Evolutionary conservation across 140 eudicot species (phyloP), one percentile per base, ranked within the genome.

Genomic region (Cichorium intybus): DNA sequence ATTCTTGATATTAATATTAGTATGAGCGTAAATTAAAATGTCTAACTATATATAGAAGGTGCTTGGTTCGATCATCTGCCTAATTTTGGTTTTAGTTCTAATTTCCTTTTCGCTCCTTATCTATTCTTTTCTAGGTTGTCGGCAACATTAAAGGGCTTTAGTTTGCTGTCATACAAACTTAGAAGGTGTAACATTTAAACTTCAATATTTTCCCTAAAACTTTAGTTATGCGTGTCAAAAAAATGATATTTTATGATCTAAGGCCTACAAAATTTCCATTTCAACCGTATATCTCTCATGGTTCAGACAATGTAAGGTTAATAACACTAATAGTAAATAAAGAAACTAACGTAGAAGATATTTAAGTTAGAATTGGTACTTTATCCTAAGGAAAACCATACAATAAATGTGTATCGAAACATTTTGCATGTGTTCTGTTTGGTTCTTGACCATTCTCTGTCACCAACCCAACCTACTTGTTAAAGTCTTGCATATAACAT

Each of bases 361-460:
- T 66, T 33, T 24, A 41, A 22, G 16, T 12, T 62, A 15, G 24
- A 4, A 10, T 24, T n/a, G 16, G 11, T 37, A 62, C 16, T 41
- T 3, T 46, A 34, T 21, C 39, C 22, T 16, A 54, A 24, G 56
- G 43, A 27, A 68, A 55, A 23, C 1, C 5, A 11, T 56, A 21
- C 52, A 52, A 10, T 33, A 21, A 70, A 46, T 70, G 52, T 31
- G 41, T 46, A 3, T 33, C 9, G 20, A 37, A 9, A 56, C 31
- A 69, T 43, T 43, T 43, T 43, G 49, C 49, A 43, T 43, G 49
- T 45, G 57, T 41, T 23, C 51, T 49, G 61, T 53, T 24, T 23
- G 39, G 66, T 60, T 70, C 52, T 48, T n/a, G 54, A 47, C 37
- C 9, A 31, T 27, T 60, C 53, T 51, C 20, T 31, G 17, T 48